Percentiles rank a stretch among this genome's conserved stretches.
These are phyloP conservation scores for Russula lepida DNA, from an alignment of 768 basidiomycete species.

Conservation along the genomic window DNA sequence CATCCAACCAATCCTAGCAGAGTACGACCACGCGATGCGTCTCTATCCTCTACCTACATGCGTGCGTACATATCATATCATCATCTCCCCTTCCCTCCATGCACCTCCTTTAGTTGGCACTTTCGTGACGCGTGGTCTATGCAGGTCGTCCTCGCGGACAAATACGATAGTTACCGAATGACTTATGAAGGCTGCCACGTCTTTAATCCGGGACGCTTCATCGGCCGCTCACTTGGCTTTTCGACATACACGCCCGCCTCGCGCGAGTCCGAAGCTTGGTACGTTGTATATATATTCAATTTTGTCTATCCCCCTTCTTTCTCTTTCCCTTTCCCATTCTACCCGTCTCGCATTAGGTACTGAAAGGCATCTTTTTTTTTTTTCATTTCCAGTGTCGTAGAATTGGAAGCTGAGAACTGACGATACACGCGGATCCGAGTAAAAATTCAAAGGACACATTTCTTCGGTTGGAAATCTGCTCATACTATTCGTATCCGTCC, in stretches of 20 bases:
- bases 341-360: not conserved
- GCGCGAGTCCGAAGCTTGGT: conserved; percentile 82
- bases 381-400: conserved; percentile 9
- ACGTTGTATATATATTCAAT: conserved; percentile 15
- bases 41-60: conserved; percentile 91
- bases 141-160: conserved; percentile 89
- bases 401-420: conserved; percentile 15
- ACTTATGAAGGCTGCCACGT: conserved; percentile 99
- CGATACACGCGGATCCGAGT: not conserved
- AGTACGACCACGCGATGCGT: conserved; percentile 86
- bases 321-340: not conserved
- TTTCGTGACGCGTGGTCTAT: conserved; percentile 10
- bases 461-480: not conserved
- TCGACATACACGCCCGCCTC: conserved; percentile 86
- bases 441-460: not conserved
- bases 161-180: conserved; percentile 90
- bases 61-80: conserved; percentile 45
- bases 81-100: not conserved
- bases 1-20: conserved; percentile 80
- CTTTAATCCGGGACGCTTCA: conserved; percentile 93
- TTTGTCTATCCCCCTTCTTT: no score
- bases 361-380: not conserved
- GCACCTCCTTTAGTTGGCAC: not conserved
- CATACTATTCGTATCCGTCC: not conserved
- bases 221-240: conserved; percentile 75